Evolutionary conservation across 129 eudicot genomes (phyloP), one percentile per base, ranked within the genome.

Genomic region (Centaurea solstitialis): DNA sequence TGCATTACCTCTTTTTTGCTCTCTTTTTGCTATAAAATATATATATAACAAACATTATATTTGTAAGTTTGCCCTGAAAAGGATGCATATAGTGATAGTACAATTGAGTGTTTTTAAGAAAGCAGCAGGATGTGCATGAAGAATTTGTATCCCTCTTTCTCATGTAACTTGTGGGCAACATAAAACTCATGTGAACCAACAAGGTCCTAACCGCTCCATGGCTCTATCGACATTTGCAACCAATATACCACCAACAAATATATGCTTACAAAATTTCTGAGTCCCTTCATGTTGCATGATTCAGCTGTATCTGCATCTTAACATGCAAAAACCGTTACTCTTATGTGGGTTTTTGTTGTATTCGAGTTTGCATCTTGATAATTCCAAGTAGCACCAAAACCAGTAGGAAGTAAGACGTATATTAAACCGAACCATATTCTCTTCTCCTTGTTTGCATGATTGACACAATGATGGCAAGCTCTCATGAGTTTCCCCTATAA

Each of bases 121-220:
- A 50, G 22, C 59, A 62, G 12, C 26, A 64, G 68, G 68, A 64
- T 64, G 22, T 64, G 68, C 68, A 64, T 64, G 68, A 18, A 64
- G 28, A 22, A 21, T 64, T 64, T 64, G 65, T 57, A 17, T 30
- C 20, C 22, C 33, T 5, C 28, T n/a, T 13, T 37, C 64, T 73
- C 87, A 75, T 47, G 79, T 76, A 72, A 62, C 76, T 5, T 85
- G 89, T 83, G 91, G 83, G 80, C 78, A 66, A 81, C 84, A 75
- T 82, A 69, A 85, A 69, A 22, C 21, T 87, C 89, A 11, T 94
- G 96, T 93, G 98, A 90, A 73, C 86, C 85, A 89, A 82, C 86
- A 24, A 86, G 89, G 93, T 75, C 91, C 82, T 76, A 86, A 80
- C 88, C 72, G 40, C 78, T 84, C 73, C 23, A 82, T 70, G 68